Base-by-base conservation (phyloP, 495 filamentous ascomycete species). In the Xylaria castorea region DNA sequence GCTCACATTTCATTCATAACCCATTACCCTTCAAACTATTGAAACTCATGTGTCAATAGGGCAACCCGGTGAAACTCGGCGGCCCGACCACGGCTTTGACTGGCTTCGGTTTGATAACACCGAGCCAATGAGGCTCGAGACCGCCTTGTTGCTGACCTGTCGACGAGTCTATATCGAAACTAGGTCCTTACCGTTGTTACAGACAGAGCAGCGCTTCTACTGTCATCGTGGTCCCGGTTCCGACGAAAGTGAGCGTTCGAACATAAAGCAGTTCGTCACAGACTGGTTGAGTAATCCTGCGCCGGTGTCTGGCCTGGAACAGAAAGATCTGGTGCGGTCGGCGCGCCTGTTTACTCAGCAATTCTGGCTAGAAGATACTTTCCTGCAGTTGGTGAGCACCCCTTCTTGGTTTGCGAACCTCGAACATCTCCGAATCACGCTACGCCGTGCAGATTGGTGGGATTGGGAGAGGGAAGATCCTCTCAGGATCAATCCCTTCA, bases 371-470 rank as follows among this genome's bases (percentile, higher is more conserved):
- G 77, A 79, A 65, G 44, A 68, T 22, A 25, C 11, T 14, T 79
- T 79, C n/a, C 36, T 40, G 1, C 6, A 32, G 1, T 27, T 78
- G 9, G 71, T 65, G 40, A 32, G 27, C 22, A 6, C 55, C 16
- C 34, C 71, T 9, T 25, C 63, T 20, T 69, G 66, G 60, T 75
- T 79, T 71, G 36, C 71, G 51, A 70, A 71, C 6, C 42, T 77
- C n/a, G 69, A 77, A 50, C 72, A 70, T 50, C 34, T 77, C n/a
- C 76, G 60, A 30, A 73, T 79, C 58, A 76, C 77, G 4, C 68
- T 79, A 6, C 64, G 74, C 32, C 71, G 72, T n/a, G 44, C 62
- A 5, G 77, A 79, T 50, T 78, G 76, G 77, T 78, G 74, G 77
- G 71, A 64, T 16, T 76, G 74, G 70, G 77, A 76, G 53, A 55